These are phyloP conservation scores for Sporisorium sorghi DNA, from an alignment of 1,284 basidiomycete genomes.

Conservation along the genomic window DNA sequence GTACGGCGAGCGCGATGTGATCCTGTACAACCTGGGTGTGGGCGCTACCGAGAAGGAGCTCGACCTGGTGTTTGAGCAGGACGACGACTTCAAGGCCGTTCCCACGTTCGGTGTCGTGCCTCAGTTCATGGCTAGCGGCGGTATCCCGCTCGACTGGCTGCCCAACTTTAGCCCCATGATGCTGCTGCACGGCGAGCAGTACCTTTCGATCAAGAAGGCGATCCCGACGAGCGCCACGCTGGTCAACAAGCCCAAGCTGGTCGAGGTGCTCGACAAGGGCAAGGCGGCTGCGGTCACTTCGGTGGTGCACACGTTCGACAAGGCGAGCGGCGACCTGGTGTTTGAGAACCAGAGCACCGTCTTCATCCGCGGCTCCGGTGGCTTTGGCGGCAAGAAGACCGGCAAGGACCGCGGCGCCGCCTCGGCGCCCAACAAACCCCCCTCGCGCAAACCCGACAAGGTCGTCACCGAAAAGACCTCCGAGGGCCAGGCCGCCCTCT, in stretches of 20 bases:
- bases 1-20: slow-evolving; percentile 89
- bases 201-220: slow-evolving; percentile 85
- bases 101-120: slow-evolving; percentile 97
- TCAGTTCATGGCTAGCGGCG: slow-evolving; percentile 75
- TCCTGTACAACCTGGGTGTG: slow-evolving; percentile 94
- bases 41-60: slow-evolving; percentile 95
- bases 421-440: slow-evolving; percentile 83
- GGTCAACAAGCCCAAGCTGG: slow-evolving; percentile 77
- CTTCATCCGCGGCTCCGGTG: slow-evolving; percentile 92
- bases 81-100: slow-evolving; percentile 85
- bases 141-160: slow-evolving; percentile 79
- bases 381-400: slow-evolving; percentile 90
- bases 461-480: slow-evolving; percentile 64
- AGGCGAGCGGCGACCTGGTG: slow-evolving; percentile 79
- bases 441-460: slow-evolving; percentile 70
- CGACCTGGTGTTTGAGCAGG: slow-evolving; percentile 89
- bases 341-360: slow-evolving; percentile 94
- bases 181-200: slow-evolving; percentile 98
- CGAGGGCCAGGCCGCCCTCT: slow-evolving; percentile 77
- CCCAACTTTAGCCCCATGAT: slow-evolving; percentile 95
- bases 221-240: slow-evolving; percentile 90
- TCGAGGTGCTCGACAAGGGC: slow-evolving; percentile 73
- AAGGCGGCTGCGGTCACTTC: slow-evolving; percentile 61
- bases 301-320: slow-evolving; percentile 52
- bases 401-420: slow-evolving; percentile 91